Conservation (phyloP, 768 basidiomycete species). For the Lactifluus volemus region DNA sequence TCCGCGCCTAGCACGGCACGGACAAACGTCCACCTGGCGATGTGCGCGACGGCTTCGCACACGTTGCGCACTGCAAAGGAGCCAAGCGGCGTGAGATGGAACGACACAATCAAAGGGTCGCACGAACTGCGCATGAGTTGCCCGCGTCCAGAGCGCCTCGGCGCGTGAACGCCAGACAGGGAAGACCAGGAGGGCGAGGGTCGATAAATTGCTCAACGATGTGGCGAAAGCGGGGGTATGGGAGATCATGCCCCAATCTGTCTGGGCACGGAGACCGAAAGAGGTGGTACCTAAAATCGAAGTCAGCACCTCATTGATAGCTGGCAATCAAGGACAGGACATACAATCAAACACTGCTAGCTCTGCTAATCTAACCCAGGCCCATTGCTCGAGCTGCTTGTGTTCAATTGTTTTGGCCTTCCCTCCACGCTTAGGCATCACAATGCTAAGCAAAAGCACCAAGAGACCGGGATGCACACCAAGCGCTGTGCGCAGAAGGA, state of each 20-base stretch:
- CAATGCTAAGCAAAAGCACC: conserved; percentile 28
- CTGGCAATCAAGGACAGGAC: conserved; percentile 4
- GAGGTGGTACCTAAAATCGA: conserved; percentile 25
- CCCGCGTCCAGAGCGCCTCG: conserved; percentile 35
- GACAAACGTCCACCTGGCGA: conserved; percentile 50
- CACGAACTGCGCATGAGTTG: conserved; percentile 26
- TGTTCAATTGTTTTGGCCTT: conserved; percentile 28
- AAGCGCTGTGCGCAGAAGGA: conserved; percentile 32
- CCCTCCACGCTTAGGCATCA: conserved; percentile 22
- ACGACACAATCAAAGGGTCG: conserved; percentile 49
- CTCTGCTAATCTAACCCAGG: conserved; percentile 46
- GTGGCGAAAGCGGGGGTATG: conserved; percentile 33
- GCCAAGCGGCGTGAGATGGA: conserved; percentile 31
- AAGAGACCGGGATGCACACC: conserved; percentile 31
- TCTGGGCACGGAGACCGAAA: conserved; percentile 37
- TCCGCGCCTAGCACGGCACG: not conserved
- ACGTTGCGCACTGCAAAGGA: conserved; percentile 44
- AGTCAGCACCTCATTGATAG: not conserved
- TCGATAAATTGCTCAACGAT: conserved; percentile 42
- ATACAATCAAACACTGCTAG: conserved; percentile 34
- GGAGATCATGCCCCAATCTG: conserved; percentile 44
- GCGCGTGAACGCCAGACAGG: conserved; percentile 38
- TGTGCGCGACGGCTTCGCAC: conserved; percentile 42
- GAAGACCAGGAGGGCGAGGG: conserved; percentile 49
- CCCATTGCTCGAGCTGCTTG: conserved; percentile 37